These are phyloP conservation scores for Coemansia sp. DNA, from an alignment of 192 early-diverging fungal species.

Conservation along the genomic window DNA sequence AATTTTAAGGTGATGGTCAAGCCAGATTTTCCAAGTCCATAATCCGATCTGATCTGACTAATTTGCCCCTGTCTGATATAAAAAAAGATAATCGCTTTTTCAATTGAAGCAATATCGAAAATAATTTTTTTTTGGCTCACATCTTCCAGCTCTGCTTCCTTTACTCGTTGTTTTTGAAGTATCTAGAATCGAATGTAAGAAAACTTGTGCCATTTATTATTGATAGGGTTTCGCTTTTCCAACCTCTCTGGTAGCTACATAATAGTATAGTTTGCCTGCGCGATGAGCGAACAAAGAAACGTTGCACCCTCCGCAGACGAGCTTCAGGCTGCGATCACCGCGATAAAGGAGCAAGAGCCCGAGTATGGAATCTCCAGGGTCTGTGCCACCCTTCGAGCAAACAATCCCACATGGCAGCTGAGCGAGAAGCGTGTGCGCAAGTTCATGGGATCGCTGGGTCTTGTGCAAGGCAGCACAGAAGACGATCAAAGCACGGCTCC, in stretches of 20 bases:
- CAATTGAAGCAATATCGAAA: not conserved
- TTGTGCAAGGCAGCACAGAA: conserved; percentile 45
- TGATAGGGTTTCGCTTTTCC: too few species aligned
- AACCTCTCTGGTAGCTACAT: too few species aligned
- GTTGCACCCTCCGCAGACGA: conserved; percentile 34
- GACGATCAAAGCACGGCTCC: conserved; percentile 47
- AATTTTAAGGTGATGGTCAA: too few species aligned
- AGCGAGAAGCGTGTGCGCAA: conserved; percentile 66
- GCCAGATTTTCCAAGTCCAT: not conserved
- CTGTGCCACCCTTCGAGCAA: conserved; percentile 33
- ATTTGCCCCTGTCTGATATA: too few species aligned
- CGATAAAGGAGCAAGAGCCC: conserved; percentile 55
- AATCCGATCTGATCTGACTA: not conserved
- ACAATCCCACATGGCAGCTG: conserved; percentile 58
- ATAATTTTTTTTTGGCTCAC: not conserved
- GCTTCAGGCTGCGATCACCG: conserved; percentile 41
- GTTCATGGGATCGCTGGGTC: conserved; percentile 53
- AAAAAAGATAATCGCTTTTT: not conserved
- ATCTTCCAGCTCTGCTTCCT: too few species aligned
- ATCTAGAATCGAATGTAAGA: too few species aligned
- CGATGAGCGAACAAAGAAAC: conserved; percentile 9
- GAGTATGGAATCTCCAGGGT: conserved; percentile 59
- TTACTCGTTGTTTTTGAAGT: too few species aligned
- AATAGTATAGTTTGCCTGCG: too few species aligned
- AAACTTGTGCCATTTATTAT: too few species aligned